phyloP scores from a whole-genome alignment of 75 land plant genomes.

The Gnetum montanum region DNA sequence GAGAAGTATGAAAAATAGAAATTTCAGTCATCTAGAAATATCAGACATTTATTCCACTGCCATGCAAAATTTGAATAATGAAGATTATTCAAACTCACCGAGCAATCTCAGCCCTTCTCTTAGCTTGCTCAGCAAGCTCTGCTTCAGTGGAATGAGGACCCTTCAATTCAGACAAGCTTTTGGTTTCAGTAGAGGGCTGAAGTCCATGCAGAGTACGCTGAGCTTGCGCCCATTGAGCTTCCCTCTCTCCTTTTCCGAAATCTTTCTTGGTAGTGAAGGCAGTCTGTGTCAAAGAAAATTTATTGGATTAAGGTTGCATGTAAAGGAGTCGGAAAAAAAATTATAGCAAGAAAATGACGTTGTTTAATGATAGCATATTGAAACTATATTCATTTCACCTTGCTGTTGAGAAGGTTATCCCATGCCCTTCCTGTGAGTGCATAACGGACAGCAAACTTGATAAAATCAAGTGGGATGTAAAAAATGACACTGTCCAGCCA shows the following conservation, averaged over 20 bases:
- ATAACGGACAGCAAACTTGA: conserved; percentile 64
- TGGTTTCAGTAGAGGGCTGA: conserved; percentile 68
- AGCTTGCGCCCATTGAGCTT: conserved; percentile 79
- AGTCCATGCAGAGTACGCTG: conserved; percentile 84
- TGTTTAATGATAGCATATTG: too few relatives aligned
- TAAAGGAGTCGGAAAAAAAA: neutral
- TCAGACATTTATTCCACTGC: neutral
- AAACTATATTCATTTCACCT: too few relatives aligned
- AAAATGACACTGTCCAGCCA: conserved; percentile 59
- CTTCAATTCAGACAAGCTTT: conserved; percentile 30
- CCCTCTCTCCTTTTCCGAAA: conserved; percentile 76
- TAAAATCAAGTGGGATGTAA: conserved; percentile 58
- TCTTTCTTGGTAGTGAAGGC: conserved; percentile 81
- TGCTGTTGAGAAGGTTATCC: conserved; percentile 46
- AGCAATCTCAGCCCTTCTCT: conserved; percentile 85
- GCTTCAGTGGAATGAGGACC: conserved; percentile 52
- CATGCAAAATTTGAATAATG: neutral
- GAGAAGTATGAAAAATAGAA: neutral
- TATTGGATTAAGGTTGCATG: neutral
- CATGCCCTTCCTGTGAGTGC: conserved; percentile 59
- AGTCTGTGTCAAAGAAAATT: conserved; percentile 30
- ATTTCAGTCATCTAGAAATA: neutral
- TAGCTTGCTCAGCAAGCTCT: conserved; percentile 91
- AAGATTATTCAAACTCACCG: conserved; percentile 27
- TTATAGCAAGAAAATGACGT: too few relatives aligned